A percentile compares a stretch with the other conserved stretches of the same genome.
Evolutionary conservation across 352 stramenopile genomes (phyloP).

Genomic region (Plasmopara muralis): DNA sequence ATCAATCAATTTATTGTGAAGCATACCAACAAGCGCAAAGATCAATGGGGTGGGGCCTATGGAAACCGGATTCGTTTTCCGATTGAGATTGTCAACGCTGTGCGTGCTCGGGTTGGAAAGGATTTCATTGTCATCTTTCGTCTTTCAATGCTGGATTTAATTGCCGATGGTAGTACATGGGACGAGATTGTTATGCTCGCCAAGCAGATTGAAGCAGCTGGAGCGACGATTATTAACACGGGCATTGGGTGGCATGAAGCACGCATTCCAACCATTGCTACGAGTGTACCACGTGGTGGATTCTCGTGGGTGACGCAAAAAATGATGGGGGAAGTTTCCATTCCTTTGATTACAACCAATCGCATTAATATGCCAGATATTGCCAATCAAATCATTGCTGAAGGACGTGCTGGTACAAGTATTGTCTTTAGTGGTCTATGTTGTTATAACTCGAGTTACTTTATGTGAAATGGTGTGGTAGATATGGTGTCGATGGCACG

Average conservation of each 20-base stretch:
- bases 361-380: conserved; percentile 95
- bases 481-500: conserved; percentile 85
- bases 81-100: conserved; percentile 90
- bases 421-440: neutral
- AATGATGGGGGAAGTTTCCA: conserved; percentile 77
- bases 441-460: neutral
- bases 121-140: conserved; percentile 99
- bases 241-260: conserved; percentile 98
- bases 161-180: conserved; percentile 86
- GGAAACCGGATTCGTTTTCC: conserved; percentile 92
- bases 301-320: conserved; percentile 95
- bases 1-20: conserved; percentile 97
- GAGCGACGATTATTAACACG: conserved; percentile 96
- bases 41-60: conserved; percentile 93
- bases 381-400: conserved; percentile 84
- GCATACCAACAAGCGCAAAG: conserved; percentile 92
- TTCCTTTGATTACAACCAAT: conserved; percentile 96
- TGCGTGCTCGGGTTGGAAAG: conserved; percentile 80
- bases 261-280: conserved; percentile 95
- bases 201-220: conserved; percentile 87
- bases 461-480: conserved; percentile 1
- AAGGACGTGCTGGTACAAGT: conserved; percentile 54
- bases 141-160: conserved; percentile 94
- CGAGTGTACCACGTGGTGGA: conserved; percentile 89
- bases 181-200: conserved; percentile 89